These are phyloP conservation scores for Magnolia changhungtana DNA, from an alignment of 164 flowering plant genomes.

Conservation along the genomic window DNA sequence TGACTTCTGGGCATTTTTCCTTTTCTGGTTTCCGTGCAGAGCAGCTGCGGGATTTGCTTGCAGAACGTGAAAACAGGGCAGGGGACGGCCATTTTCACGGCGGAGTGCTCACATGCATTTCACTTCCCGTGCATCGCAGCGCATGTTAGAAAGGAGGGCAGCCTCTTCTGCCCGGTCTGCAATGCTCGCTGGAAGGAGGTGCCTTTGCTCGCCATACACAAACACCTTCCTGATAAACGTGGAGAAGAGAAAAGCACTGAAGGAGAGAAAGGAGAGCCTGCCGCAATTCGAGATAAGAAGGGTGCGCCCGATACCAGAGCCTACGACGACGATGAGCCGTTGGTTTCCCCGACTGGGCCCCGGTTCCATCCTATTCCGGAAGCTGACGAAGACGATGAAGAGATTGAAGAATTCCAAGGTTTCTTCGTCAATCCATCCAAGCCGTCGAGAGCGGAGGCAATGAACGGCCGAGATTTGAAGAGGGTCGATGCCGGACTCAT, in stretches of 20 bases:
- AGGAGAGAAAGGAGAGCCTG: background rate
- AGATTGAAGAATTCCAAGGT: conserved; percentile 61
- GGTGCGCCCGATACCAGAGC: conserved; percentile 15
- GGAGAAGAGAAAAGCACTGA: background rate
- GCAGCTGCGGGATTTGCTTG: conserved; percentile 76
- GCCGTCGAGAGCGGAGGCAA: conserved; percentile 5
- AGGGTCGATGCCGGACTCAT: conserved; percentile 44
- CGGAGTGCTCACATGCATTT: conserved; percentile 83
- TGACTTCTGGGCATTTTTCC: background rate
- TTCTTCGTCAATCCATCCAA: conserved; percentile 55
- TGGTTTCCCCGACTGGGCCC: conserved; percentile 41
- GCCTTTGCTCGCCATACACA: conserved; percentile 68
- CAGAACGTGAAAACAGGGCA: conserved; percentile 86
- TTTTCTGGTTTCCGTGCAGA: conserved; percentile 42
- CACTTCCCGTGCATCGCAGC: conserved; percentile 90
- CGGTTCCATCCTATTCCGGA: conserved; percentile 63
- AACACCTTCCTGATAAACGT: conserved; percentile 13
- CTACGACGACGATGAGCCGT: conserved; percentile 85
- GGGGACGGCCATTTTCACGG: conserved; percentile 88
- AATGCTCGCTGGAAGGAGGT: conserved; percentile 65
- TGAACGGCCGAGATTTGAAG: conserved; percentile 14
- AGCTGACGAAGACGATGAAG: conserved; percentile 53
- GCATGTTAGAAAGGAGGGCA: conserved; percentile 50
- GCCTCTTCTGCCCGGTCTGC: conserved; percentile 81
- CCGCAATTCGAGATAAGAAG: background rate